A percentile compares a stretch with the other conserved stretches of the same genome.
Conservation (phyloP, 768 basidiomycete species). For the Epithele typhae region DNA sequence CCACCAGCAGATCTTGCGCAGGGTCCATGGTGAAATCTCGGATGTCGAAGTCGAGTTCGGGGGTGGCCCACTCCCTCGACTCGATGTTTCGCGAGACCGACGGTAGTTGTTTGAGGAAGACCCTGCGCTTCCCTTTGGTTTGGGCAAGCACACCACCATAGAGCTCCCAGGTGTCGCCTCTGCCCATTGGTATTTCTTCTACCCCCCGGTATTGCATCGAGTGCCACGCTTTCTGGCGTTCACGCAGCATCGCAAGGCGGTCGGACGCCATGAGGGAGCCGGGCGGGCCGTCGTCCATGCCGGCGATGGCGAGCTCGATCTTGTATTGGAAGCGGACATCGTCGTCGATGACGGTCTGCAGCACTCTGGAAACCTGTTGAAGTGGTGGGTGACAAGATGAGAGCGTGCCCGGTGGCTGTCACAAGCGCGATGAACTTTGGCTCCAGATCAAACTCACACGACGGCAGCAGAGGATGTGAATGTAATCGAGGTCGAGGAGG, state of each 20-base stretch:
- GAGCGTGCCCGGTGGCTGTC: no score
- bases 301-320: conserved; percentile 34
- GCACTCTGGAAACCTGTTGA: conserved; percentile 17
- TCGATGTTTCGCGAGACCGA: conserved; percentile 45
- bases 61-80: conserved; percentile 40
- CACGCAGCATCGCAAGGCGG: conserved; percentile 35
- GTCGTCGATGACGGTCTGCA: conserved; percentile 12
- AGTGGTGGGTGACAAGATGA: neutral
- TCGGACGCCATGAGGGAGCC: conserved; percentile 25
- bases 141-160: conserved; percentile 56
- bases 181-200: conserved; percentile 33
- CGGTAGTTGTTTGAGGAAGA: conserved; percentile 46
- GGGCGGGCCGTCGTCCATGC: conserved; percentile 37
- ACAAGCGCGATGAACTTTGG: neutral
- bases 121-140: conserved; percentile 21
- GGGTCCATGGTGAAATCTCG: conserved; percentile 67
- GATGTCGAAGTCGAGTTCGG: conserved; percentile 28
- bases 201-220: conserved; percentile 8
- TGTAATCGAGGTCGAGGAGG: conserved; percentile 17
- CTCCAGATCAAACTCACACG: conserved; percentile 12
- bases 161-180: conserved; percentile 51
- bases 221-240: conserved; percentile 20
- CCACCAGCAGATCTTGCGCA: conserved; percentile 57
- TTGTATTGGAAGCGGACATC: conserved; percentile 20
- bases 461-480: conserved; percentile 15